phyloP scores from a whole-genome alignment of 2,329 filamentous ascomycete genomes.

The Xylariaceae sp. region DNA sequence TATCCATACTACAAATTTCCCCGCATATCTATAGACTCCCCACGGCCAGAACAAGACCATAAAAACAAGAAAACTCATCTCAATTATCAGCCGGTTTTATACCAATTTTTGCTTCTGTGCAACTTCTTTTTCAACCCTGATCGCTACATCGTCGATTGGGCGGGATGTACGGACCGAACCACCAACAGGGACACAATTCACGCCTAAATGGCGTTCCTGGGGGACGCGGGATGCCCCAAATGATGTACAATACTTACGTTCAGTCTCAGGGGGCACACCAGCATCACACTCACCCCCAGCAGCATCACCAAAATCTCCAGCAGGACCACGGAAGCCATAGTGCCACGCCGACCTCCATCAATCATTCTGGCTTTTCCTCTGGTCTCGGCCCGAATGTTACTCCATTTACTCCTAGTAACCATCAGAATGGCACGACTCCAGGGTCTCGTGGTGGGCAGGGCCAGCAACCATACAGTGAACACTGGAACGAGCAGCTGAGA shows the following conservation, averaged over 20 bases:
- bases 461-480: constrained; percentile 61
- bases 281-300: constrained; percentile 68
- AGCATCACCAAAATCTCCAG: constrained; percentile 64
- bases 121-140: constrained; percentile 4
- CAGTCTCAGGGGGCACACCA: constrained; percentile 51
- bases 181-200: constrained; percentile 75
- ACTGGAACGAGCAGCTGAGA: constrained; percentile 89
- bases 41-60: constrained; percentile 49
- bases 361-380: constrained; percentile 67
- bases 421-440: constrained; percentile 63
- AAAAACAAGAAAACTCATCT: constrained; percentile 45
- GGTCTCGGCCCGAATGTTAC: constrained; percentile 69
- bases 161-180: constrained; percentile 77
- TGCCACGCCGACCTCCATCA: constrained; percentile 61
- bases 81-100: constrained; percentile 33
- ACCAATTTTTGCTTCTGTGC: constrained; percentile 30
- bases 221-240: constrained; percentile 60
- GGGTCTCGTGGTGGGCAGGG: constrained; percentile 56
- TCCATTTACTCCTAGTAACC: constrained; percentile 58
- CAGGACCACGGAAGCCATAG: constrained; percentile 62
- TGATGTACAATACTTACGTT: constrained; percentile 67
- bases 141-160: constrained; percentile 28
- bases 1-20: constrained; percentile 64
- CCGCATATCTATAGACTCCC: constrained; percentile 62
- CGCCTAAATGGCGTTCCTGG: constrained; percentile 75